phyloP scores from a whole-genome alignment of 2,329 filamentous ascomycete species.

The Fusarium hainanense region DNA sequence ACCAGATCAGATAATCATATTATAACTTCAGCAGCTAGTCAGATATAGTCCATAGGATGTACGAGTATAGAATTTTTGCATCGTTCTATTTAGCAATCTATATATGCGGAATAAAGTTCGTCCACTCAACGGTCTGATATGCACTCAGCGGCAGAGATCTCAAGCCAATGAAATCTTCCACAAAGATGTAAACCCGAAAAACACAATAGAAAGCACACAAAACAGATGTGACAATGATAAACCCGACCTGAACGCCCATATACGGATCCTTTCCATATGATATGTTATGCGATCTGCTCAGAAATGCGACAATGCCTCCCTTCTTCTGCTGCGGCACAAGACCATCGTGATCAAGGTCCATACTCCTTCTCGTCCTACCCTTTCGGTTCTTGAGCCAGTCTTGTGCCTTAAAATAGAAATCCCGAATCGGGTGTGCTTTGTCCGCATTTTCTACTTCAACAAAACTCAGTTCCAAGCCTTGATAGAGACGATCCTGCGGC shows the following conservation, averaged over 20 bases:
- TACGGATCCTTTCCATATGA: constrained; percentile 1
- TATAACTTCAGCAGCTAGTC: too few relatives aligned
- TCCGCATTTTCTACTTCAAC: not conserved
- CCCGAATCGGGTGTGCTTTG: not conserved
- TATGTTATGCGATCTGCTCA: constrained; percentile 11
- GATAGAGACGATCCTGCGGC: not conserved
- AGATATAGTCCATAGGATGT: too few relatives aligned
- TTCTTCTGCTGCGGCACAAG: not conserved
- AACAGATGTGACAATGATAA: constrained; percentile 1
- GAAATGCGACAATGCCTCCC: not conserved
- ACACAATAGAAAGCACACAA: constrained; percentile 1
- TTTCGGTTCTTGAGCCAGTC: not conserved
- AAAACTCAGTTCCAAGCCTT: not conserved
- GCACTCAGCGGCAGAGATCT: constrained; percentile 11
- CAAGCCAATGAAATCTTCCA: constrained; percentile 11
- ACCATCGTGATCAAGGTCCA: not conserved
- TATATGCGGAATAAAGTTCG: constrained; percentile 16
- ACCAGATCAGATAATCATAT: too few relatives aligned
- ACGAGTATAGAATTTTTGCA: not conserved
- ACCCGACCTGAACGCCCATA: constrained; percentile 4
- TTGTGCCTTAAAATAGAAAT: not conserved
- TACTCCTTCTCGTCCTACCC: fast-evolving
- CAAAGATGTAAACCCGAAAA: constrained; percentile 3
- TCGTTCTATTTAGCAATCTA: constrained; percentile 1
- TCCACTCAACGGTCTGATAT: constrained; percentile 13